Percentiles rank a stretch among this genome's conserved stretches.
Evolutionary conservation across 345 rosid species (phyloP).

Genomic region (Rhizophora apiculata): DNA sequence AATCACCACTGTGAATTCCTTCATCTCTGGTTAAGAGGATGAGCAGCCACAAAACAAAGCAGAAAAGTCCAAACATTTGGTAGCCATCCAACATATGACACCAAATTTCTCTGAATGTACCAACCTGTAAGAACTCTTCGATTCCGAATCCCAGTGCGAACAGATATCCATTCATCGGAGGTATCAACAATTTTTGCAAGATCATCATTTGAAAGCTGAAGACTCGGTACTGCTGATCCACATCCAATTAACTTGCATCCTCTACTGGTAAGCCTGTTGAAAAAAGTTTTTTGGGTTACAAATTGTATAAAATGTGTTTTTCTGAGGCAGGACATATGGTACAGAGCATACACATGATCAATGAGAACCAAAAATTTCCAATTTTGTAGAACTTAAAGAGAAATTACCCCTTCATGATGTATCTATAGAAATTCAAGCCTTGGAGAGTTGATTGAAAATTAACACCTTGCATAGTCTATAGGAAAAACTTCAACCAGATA

Average conservation of each 20-base stretch:
- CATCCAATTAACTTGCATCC: conserved; percentile 92
- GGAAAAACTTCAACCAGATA: neutral
- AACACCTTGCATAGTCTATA: neutral
- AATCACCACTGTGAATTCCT: conserved; percentile 10
- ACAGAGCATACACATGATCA: too few relatives aligned
- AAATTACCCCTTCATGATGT: too few relatives aligned
- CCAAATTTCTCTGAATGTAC: conserved; percentile 15
- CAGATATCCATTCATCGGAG: conserved; percentile 83
- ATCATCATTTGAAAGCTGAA: conserved; percentile 79
- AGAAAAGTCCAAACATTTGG: conserved; percentile 3
- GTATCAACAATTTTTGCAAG: conserved; percentile 84
- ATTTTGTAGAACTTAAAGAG: too few relatives aligned
- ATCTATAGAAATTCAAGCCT: neutral
- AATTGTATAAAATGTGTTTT: neutral
- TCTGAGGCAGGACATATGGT: too few relatives aligned
- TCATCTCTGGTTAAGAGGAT: neutral
- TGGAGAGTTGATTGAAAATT: neutral
- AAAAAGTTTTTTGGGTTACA: neutral
- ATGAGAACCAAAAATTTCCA: too few relatives aligned
- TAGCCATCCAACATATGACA: neutral
- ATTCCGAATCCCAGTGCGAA: conserved; percentile 84
- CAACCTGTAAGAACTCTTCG: conserved; percentile 73
- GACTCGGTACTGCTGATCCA: conserved; percentile 81
- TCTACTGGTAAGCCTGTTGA: conserved; percentile 54
- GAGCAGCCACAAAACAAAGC: neutral